Percentiles rank a stretch among this genome's conserved stretches.
Conservation (phyloP, 148 eudicot species). For the Spergularia bocconei region DNA sequence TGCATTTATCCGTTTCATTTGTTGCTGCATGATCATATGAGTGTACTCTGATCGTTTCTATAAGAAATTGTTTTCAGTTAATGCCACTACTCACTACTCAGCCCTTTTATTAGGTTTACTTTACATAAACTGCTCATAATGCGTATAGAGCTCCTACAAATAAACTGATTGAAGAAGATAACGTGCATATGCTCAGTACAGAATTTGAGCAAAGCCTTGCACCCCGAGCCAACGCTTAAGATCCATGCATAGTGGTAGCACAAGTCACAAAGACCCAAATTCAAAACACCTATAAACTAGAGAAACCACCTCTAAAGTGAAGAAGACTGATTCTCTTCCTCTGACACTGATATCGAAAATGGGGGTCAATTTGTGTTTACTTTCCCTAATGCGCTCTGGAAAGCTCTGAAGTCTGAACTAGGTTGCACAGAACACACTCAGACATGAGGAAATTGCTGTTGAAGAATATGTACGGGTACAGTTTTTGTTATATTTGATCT, state of each 20-base stretch:
- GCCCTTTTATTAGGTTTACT: no score
- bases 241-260: not conserved
- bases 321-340: not conserved
- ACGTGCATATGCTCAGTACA: not conserved
- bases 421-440: no score
- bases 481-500: no score
- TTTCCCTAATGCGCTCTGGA: no score
- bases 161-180: no score
- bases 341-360: not conserved
- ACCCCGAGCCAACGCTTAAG: not conserved
- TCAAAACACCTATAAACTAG: not conserved
- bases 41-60: not conserved
- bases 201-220: not conserved
- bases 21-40: not conserved
- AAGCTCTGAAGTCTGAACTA: no score
- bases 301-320: no score
- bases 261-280: not conserved
- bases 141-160: no score
- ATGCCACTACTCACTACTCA: not conserved
- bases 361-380: not conserved
- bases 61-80: not conserved
- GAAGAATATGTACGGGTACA: no score
- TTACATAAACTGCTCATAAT: no score
- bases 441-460: no score
- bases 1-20: not conserved